Conservation (phyloP, 2,329 filamentous ascomycete genomes). For the Graphilbum sp. region DNA sequence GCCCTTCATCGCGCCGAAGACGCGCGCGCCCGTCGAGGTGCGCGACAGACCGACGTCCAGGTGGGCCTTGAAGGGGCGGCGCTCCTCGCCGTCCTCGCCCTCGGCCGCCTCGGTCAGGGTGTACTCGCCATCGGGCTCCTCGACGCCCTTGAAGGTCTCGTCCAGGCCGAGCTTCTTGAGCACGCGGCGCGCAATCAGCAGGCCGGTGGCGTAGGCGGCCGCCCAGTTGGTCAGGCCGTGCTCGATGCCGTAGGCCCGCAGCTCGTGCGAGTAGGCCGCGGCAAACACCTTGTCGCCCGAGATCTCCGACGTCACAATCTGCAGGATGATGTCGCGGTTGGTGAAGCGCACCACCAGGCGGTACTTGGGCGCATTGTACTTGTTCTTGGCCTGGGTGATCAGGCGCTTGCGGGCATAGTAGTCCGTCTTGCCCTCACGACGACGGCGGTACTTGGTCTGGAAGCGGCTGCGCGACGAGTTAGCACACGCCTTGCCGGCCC, state of each 20-base stretch:
- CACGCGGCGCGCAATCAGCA: conserved; percentile 89
- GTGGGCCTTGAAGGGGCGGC: conserved; percentile 98
- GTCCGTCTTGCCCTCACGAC: conserved; percentile 94
- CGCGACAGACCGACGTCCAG: conserved; percentile 95
- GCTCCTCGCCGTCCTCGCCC: conserved; percentile 66
- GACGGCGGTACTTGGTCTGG: conserved; percentile 99
- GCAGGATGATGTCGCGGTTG: conserved; percentile 98
- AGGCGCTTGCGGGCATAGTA: conserved; percentile 99
- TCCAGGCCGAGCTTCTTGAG: conserved; percentile 95
- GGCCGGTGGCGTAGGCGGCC: conserved; percentile 89
- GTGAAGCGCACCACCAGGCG: conserved; percentile 97
- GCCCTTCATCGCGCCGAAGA: conserved; percentile 99
- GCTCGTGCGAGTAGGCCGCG: conserved; percentile 91
- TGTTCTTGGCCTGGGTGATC: conserved; percentile 99
- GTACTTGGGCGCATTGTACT: conserved; percentile 99
- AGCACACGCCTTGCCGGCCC: not conserved
- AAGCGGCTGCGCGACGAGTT: conserved; percentile 50
- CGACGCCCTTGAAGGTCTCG: conserved; percentile 84
- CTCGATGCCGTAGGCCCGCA: conserved; percentile 90
- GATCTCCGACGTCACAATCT: conserved; percentile 95
- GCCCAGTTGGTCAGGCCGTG: conserved; percentile 99
- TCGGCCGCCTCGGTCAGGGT: conserved; percentile 87
- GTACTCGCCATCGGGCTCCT: conserved; percentile 95
- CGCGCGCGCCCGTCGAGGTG: conserved; percentile 94
- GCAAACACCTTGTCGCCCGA: conserved; percentile 92